Percentiles rank a stretch among this genome's conserved stretches.
These are phyloP conservation scores for Alternaria conjuncta DNA, from an alignment of 2,329 filamentous ascomycete species.

Conservation along the genomic window DNA sequence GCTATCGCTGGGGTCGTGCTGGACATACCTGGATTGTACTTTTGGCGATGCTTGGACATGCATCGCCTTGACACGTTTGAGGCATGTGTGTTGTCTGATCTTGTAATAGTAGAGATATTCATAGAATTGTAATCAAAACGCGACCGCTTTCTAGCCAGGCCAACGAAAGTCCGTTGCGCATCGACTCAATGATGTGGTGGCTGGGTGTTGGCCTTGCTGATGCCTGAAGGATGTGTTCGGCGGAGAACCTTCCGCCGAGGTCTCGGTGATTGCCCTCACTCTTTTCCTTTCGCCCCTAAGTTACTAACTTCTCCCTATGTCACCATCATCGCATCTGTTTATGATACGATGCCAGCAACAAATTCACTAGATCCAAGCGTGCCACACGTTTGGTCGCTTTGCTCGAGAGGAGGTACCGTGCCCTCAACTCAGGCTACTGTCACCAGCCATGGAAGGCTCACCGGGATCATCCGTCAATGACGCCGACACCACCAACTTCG, in stretches of 20 bases:
- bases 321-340: not conserved
- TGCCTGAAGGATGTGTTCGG: not conserved
- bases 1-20: not conserved
- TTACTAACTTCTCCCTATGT: not conserved
- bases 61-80: not conserved
- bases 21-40: not conserved
- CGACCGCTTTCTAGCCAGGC: not conserved
- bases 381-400: not conserved
- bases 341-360: too few species aligned
- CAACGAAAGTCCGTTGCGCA: not conserved
- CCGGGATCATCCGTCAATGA: not conserved
- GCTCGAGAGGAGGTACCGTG: not conserved
- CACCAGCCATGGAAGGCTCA: not conserved
- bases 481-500: not conserved
- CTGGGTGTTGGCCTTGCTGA: not conserved
- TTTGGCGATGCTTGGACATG: not conserved
- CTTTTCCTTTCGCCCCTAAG: not conserved
- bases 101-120: not conserved
- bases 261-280: not conserved
- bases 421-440: not conserved
- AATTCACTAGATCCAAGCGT: not conserved
- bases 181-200: not conserved
- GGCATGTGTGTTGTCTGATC: not conserved
- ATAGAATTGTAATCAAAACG: not conserved
- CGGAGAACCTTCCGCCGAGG: not conserved